Evolutionary conservation across 306 rosid species (phyloP), one percentile per base, ranked within the genome.

Genomic region (Vicia faba): DNA sequence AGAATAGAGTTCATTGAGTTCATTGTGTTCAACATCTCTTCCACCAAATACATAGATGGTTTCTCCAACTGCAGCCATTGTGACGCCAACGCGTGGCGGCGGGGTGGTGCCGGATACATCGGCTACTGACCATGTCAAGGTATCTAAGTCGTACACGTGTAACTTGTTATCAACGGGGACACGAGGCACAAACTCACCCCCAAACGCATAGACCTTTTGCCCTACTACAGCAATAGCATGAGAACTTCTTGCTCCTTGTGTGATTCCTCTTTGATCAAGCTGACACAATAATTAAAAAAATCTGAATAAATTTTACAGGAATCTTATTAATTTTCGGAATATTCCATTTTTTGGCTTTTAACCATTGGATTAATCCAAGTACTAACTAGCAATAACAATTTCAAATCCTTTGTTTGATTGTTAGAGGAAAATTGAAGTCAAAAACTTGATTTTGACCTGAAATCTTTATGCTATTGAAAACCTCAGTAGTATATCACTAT

Each of bases 191-290:
- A 87, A 89, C 77, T 92, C 98, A 7, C 98, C 96, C 0, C 96
- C 96, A 1, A 92, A 92, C 33, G 77, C 91, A 76, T 92, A 92
- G 44, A 85, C 82, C 70, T 89, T 87, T 4, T 80, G 83, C 61
- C 86, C 96, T 59, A 89, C 84, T 58, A 87, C 51, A 49, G 96
- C 73, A 25, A 87, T 74, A 40, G 98, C 96, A 64, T 92, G 98
- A 15, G 98, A 92, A 67, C 98, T 92, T 80, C 98, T 81, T 8
- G 90, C 89, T 64, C 96, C 98, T 2, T 89, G 96, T 4, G 85
- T 83, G 13, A 25, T 61, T 45, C 93, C 92, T 16, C 68, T 78
- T 71, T 92, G 93, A 55, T 83, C 83, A 70, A 92, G 84, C 97
- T 92, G 78, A 12, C 7, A 11, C 14, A 13, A 71, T 43, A n/a